A percentile compares a stretch with the other conserved stretches of the same genome.
Evolutionary conservation across 495 filamentous ascomycete genomes (phyloP).

Genomic region (Astrothelium subdiscretum): DNA sequence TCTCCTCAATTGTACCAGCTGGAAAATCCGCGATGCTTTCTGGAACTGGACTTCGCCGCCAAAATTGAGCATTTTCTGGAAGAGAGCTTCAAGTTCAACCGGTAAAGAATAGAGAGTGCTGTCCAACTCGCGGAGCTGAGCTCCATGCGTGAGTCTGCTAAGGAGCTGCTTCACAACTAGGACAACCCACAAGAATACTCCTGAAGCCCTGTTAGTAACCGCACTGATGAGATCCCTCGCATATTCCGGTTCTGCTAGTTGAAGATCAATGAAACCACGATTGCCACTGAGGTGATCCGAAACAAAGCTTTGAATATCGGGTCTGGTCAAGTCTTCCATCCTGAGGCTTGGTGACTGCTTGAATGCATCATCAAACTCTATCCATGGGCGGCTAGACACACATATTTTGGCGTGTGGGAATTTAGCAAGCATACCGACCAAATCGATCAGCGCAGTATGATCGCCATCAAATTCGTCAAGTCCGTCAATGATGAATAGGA

Average conservation of each 20-base stretch:
- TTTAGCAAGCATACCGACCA: not conserved
- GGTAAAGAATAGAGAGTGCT: not conserved
- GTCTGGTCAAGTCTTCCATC: not conserved
- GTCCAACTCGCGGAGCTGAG: not conserved
- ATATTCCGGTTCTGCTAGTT: not conserved
- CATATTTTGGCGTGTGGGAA: not conserved
- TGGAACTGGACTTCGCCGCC: not conserved
- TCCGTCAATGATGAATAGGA: not conserved
- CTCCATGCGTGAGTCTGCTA: not conserved
- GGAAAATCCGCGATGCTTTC: not conserved
- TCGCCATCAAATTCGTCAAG: not conserved
- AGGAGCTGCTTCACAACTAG: not conserved
- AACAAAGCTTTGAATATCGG: not conserved
- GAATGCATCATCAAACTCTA: not conserved
- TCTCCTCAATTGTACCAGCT: not conserved
- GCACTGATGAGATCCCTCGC: not conserved
- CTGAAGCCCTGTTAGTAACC: not conserved
- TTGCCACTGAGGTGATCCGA: not conserved
- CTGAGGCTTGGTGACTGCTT: not conserved
- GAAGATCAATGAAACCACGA: not conserved
- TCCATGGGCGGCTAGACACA: not conserved
- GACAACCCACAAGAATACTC: not conserved
- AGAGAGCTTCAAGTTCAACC: not conserved
- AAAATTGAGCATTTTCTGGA: not conserved
- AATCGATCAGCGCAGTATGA: not conserved